Conservation (phyloP, 2,329 filamentous ascomycete genomes). For the Diaporthe sp. region DNA sequence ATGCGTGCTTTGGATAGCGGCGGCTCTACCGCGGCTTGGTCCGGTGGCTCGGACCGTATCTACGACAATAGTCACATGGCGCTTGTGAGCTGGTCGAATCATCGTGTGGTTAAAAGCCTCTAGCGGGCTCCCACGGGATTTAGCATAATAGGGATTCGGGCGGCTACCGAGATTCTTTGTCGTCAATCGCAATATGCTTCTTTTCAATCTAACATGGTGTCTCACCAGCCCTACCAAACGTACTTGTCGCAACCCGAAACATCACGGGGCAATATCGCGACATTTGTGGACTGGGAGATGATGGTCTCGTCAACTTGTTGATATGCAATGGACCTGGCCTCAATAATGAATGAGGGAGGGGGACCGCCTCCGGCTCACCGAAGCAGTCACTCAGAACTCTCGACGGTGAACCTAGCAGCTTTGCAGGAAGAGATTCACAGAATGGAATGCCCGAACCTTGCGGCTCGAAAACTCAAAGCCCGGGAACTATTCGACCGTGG, state of each 20-base stretch:
- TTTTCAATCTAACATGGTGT: neutral
- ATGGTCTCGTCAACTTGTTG: neutral
- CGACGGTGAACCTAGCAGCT: neutral
- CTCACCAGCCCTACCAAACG: conserved; percentile 2
- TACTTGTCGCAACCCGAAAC: neutral
- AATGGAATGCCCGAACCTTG: neutral
- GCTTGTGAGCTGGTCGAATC: neutral
- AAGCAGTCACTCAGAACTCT: neutral
- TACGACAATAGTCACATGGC: neutral
- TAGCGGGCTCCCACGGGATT: conserved; percentile 11
- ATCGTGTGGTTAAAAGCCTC: neutral
- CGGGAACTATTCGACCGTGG: neutral
- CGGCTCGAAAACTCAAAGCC: neutral
- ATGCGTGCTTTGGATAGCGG: neutral
- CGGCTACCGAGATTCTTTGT: neutral
- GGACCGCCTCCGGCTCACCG: too few relatives aligned
- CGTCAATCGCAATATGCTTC: neutral
- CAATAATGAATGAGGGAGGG: too few relatives aligned
- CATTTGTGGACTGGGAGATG: neutral
- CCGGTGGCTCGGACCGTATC: neutral
- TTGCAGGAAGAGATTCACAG: neutral
- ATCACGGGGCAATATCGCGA: neutral
- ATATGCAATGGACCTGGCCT: neutral
- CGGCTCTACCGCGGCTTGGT: neutral
- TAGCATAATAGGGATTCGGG: neutral